Evolutionary conservation across 805 yeast genomes (phyloP).

Genomic region (Metschnikowia anglica): DNA sequence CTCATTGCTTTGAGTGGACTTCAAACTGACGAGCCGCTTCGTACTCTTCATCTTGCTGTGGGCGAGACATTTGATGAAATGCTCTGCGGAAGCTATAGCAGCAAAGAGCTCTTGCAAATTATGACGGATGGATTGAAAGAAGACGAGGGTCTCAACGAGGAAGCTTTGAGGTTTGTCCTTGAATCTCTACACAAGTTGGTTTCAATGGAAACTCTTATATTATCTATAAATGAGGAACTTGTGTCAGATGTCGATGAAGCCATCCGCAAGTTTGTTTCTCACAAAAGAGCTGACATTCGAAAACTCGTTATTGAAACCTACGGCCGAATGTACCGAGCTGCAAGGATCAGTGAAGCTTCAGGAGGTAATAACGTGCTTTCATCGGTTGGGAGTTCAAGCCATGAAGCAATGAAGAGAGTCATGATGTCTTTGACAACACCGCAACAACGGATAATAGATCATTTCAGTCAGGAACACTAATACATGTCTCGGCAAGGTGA

Average conservation of each 20-base stretch:
- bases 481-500: neutral
- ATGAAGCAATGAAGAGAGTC: conserved; percentile 25
- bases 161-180: conserved; percentile 22
- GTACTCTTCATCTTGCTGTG: conserved; percentile 27
- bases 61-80: conserved; percentile 34
- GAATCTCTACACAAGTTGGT: conserved; percentile 30
- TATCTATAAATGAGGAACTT: conserved; percentile 22
- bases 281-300: conserved; percentile 38
- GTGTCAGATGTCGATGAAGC: conserved; percentile 29
- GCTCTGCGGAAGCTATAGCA: conserved; percentile 28
- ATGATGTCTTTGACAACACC: conserved; percentile 40
- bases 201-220: conserved; percentile 19
- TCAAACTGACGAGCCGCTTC: conserved; percentile 9
- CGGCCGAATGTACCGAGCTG: conserved; percentile 32
- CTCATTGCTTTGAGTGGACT: conserved; percentile 23
- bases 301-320: conserved; percentile 39
- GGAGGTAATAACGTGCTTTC: conserved; percentile 14
- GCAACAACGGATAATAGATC: conserved; percentile 48
- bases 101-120: conserved; percentile 21
- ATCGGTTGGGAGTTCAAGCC: conserved; percentile 3
- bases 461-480: conserved; percentile 30
- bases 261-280: conserved; percentile 27
- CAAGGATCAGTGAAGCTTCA: conserved; percentile 16
- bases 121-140: conserved; percentile 20
- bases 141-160: neutral